A percentile compares a stretch with the other conserved stretches of the same genome.
phyloP scores from a whole-genome alignment of 129 eudicot species.

The Centella asiatica region DNA sequence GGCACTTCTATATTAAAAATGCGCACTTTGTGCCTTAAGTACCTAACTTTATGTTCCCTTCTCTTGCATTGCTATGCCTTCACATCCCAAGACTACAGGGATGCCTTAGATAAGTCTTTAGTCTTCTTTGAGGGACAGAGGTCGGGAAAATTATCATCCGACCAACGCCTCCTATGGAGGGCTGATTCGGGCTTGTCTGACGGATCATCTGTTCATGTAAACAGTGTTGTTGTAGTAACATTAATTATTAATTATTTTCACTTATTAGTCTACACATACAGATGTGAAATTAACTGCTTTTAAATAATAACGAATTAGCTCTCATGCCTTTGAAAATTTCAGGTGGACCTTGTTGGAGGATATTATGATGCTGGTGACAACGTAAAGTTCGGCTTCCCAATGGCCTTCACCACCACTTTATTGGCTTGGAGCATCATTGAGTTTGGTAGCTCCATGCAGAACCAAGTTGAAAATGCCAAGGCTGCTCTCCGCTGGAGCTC shows the following conservation, averaged over 20 bases:
- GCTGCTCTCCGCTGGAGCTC: constrained; percentile 82
- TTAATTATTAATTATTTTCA: too few species aligned
- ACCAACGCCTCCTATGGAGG: constrained; percentile 73
- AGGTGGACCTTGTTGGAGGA: constrained; percentile 92
- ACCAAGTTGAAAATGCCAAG: constrained; percentile 52
- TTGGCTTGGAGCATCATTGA: constrained; percentile 91
- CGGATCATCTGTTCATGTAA: constrained; percentile 63
- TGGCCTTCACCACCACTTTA: constrained; percentile 90
- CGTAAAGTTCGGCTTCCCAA: constrained; percentile 84
- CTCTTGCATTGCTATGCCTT: constrained; percentile 31
- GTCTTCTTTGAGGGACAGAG: constrained; percentile 86
- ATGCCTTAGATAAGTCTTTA: constrained; percentile 72
- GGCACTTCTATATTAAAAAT: too few species aligned
- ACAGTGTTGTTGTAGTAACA: too few species aligned
- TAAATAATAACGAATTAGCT: too few species aligned
- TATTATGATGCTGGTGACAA: constrained; percentile 96
- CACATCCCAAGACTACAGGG: constrained; percentile 48
- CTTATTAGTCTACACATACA: not conserved
- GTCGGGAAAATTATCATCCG: constrained; percentile 60
- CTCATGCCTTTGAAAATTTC: not conserved
- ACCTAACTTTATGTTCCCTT: constrained; percentile 14
- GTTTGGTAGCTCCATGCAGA: constrained; percentile 60
- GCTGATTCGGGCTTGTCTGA: constrained; percentile 76
- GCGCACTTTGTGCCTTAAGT: constrained; percentile 8
- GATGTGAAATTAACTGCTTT: not conserved